Percentiles rank a stretch among this genome's conserved stretches.
These are phyloP conservation scores for Penstemon eatonii DNA, from an alignment of 257 asterid genomes.

Conservation along the genomic window DNA sequence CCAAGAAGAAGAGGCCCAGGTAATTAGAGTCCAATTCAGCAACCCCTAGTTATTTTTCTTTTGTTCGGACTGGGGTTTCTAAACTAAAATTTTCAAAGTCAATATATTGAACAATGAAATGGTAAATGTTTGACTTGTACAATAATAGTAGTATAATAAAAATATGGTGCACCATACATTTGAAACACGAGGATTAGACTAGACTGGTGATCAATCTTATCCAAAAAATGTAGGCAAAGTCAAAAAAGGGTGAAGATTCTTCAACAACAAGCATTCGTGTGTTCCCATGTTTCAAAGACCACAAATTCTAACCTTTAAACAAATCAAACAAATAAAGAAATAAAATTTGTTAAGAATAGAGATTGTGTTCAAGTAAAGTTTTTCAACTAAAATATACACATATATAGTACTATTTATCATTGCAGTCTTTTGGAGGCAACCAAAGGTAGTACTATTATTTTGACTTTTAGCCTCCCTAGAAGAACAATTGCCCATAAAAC, in stretches of 20 bases:
- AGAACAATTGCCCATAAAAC: not conserved
- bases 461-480: slow-evolving; percentile 26
- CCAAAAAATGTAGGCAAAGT: slow-evolving; percentile 23
- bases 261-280: slow-evolving; percentile 15
- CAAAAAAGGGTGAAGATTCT: slow-evolving; percentile 22
- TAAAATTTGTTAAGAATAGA: slow-evolving; percentile 7
- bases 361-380: slow-evolving; percentile 15
- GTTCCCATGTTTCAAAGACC: slow-evolving; percentile 1
- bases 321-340: not conserved
- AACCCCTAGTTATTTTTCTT: too few relatives aligned
- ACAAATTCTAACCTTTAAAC: slow-evolving; percentile 8
- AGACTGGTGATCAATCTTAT: slow-evolving; percentile 22
- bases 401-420: not conserved
- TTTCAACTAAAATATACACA: not conserved
- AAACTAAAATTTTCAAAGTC: too few relatives aligned
- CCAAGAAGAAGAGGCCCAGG: too few relatives aligned
- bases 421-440: slow-evolving; percentile 28
- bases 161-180: slow-evolving; percentile 5
- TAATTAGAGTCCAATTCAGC: too few relatives aligned
- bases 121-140: too few relatives aligned
- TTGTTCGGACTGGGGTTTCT: too few relatives aligned
- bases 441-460: not conserved
- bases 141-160: too few relatives aligned
- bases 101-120: too few relatives aligned
- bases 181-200: slow-evolving; percentile 29